Conservation (phyloP, 495 filamentous ascomycete genomes). For the Cercophora samala region DNA sequence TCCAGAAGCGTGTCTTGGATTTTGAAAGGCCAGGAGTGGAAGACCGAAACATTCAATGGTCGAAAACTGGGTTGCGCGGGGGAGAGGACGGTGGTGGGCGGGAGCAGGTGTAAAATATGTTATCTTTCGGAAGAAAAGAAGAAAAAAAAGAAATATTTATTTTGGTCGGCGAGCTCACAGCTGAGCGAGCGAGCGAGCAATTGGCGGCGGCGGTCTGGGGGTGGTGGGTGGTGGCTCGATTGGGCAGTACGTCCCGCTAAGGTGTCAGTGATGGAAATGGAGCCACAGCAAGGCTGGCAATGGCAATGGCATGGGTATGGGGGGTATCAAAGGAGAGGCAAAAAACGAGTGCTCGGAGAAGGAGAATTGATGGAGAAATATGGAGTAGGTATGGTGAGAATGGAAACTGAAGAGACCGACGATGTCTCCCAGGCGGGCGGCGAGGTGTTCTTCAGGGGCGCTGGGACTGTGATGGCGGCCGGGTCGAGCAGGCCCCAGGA, state of each 20-base stretch:
- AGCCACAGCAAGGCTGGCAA: neutral
- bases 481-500: conserved; percentile 22
- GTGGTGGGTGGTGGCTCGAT: conserved; percentile 11
- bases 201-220: conserved; percentile 7
- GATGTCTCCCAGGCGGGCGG: conserved; percentile 16
- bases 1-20: conserved; percentile 21
- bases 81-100: conserved; percentile 11
- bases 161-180: conserved; percentile 22
- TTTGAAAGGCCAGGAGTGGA: conserved; percentile 17
- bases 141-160: conserved; percentile 22
- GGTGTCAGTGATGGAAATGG: neutral
- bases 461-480: conserved; percentile 17
- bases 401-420: conserved; percentile 14
- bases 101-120: conserved; percentile 12
- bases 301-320: neutral
- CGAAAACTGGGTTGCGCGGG: conserved; percentile 9
- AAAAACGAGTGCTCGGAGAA: conserved; percentile 12
- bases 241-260: conserved; percentile 11
- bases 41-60: conserved; percentile 22
- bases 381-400: conserved; percentile 3
- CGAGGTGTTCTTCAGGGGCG: conserved; percentile 27
- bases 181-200: conserved; percentile 13
- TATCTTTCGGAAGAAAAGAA: conserved; percentile 15
- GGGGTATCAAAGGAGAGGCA: conserved; percentile 21
- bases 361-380: neutral